Evolutionary conservation across 306 rosid genomes (phyloP), one percentile per base, ranked within the genome.

Genomic region (Abrus precatorius): DNA sequence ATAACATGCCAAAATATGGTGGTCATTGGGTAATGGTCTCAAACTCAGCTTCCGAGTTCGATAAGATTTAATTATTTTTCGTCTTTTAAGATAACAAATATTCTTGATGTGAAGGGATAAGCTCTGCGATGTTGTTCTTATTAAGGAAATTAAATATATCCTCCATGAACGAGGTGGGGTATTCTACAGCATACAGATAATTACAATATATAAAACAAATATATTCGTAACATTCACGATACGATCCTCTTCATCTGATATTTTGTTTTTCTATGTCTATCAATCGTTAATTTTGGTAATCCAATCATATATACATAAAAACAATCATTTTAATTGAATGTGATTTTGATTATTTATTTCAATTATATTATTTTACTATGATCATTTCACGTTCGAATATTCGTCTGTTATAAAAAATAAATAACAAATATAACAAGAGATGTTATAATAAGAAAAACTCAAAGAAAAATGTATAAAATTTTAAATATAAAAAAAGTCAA

Each of bases 101-200:
- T 56, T 36, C 11, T 81, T 14, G 6, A 41, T 13, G 38, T 65
- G 76, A 75, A 66, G 65, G 36, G 81, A 82, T 82, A 74, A 81
- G 53, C 41, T 34, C 9, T 34, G n/a, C 41, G 3, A 28, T 62
- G 59, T 30, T 11, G 40, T 47, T 62, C 30, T 20, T 62, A 27
- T 62, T 59, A 74, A 59, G 44, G n/a, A 75, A 75, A 33, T 59
- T 61, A 75, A 27, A 34, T 32, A 10, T 61, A 60, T 32, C 59
- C 13, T 60, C 40, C 66, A 20, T 9, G 5, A 41, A 55, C 49
- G 75, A n/a, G 4, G 47, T 69, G 59, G 62, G 62, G 47, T 3
- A 70, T 11, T 56, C 20, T 9, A 38, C 77, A 34, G 50, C 28
- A 74, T 12, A 10, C 8, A 9, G 61, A 75, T 75, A 62, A 50